Base-by-base conservation (phyloP, 495 filamentous ascomycete genomes). In the Eremomyces bilateralis region DNA sequence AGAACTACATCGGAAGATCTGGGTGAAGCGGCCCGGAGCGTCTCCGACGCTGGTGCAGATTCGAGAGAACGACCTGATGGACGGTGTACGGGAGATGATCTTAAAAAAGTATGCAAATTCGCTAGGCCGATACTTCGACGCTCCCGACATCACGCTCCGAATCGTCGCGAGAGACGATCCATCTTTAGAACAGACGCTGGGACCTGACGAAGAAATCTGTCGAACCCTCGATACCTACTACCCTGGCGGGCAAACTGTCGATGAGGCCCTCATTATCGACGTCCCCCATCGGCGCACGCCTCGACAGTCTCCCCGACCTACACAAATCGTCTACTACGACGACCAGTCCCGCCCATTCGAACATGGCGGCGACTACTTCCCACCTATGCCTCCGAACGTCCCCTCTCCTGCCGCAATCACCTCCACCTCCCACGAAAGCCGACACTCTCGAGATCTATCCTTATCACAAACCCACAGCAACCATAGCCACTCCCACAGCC, bases 31-130 rank as follows among this genome's bases (percentile, higher is more conserved):
- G 40, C 73, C 73, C 10, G 67, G 73, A 38, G 80, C 69, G 28
- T 93, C 84, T 27, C 72, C 88, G 37, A 97, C 88, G 17, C 58
- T 83, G 42, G 76, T 97, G 25, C 71, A 76, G 30, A 77, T 90
- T 42, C 62, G 69, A 39, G 77, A 85, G 46, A 81, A 92, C 47
- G 80, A 90, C 45, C 52, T 97, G 53, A 88, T 95, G 15, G 88
- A 97, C 48, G 90, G 94, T 57, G 73, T 91, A 34, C 72, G 84
- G 37, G 90, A 94, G 44, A 68, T 83, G 65, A 83, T 95, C 18
- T 59, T 97, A 43, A 69, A 67, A 42, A 95, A 93, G 57, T 97
- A 94, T 51, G 71, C 68, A 33, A 97, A 97, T 54, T 85, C 83
- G 5, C 58, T 97, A 20, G 90, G 85, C 4, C 71, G 69, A 45